Evolutionary conservation across 2,329 filamentous ascomycete species (phyloP), one percentile per base, ranked within the genome.

Genomic region (Alternaria viburni): DNA sequence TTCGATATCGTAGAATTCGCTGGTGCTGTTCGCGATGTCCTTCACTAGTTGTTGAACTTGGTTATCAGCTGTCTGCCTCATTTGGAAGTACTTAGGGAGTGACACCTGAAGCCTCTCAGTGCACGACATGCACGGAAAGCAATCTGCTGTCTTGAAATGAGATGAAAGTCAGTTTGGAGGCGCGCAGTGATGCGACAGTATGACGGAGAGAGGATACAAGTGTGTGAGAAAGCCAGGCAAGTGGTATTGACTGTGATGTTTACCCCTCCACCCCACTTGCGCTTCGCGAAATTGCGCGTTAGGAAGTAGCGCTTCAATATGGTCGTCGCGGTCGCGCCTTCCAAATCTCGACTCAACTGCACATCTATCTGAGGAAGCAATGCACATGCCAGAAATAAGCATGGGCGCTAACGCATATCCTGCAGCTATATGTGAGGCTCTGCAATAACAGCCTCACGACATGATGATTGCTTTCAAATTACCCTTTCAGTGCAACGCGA

Each of bases 261-360:
- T 50, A 51, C 46, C 56, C 56, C 46, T 58, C 55, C 19, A 50
- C 55, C 55, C 55, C 55, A 32, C 55, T 15, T 15, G 12, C 45
- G 17, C 23, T 26, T 43, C 47, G 17, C 47, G 7, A 32, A 32
- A 32, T 8, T 21, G 47, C 36, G n/a, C 4, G 3, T 41, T 5
- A 6, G 36, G 15, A 41, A 17, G 36, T 10, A 41, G 36, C 36
- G 36, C 36, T 41, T 11, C n/a, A 11, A 3, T 17, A 6, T 41
- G 15, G n/a, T 41, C 9, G 36, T 17, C 9, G 17, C n/a, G n/a
- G 36, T 41, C 8, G 36, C 36, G 8, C 15, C 9, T 17, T 41
- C 36, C n/a, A 17, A 17, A 17, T 11, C 3, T 6, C 8, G 9
- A 6, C 9, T 17, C n/a, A 17, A 17, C 4, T 17, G 1, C 9